Evolutionary conservation across 1,284 basidiomycete genomes (phyloP), one percentile per base, ranked within the genome.

Genomic region (Pseudozyma pruni): DNA sequence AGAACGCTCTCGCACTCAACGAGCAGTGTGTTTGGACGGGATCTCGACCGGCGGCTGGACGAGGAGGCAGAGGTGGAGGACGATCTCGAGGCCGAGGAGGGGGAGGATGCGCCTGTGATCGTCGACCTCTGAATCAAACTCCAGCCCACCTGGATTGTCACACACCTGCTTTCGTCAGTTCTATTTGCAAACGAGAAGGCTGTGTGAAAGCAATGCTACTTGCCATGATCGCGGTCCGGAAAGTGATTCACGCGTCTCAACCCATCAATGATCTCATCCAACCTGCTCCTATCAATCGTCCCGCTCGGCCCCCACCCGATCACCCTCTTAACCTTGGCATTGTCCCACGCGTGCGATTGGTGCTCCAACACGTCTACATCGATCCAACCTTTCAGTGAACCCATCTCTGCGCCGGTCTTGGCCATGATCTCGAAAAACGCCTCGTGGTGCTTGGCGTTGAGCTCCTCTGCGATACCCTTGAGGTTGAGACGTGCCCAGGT

Each of bases 361-460:
- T 75, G 67, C 13, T 67, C 69, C 2, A 78, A 43, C 44, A 62
- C 9, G 23, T 78, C 71, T 2, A 43, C 34, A 38, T 71, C 67
- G 37, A 66, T 39, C 41, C 51, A 57, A 4, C 46, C 55, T 31
- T 37, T 58, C 5, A 68, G 33, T 4, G 64, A 45, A 6, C 37
- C 22, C 8, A 48, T 31, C 4, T 49, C 20, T 3, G 57, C 45
- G 16, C 49, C 49, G 13, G 43, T 48, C 31, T 52, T 11, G 20
- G 56, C 27, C 17, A 61, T 37, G 16, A 69, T 49, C 41, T 58
- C 55, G 27, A 27, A 47, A 11, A 69, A 45, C 31, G 44, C 54
- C 6, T 19, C 50, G 8, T 27, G 19, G 39, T 78, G 74, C 55
- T 74, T 76, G 20, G 66, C 72, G 53, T 76, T 78, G 40, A 71